Percentiles rank a stretch among this genome's conserved stretches.
phyloP scores from a whole-genome alignment of 371 early-diverging fungal genomes.

The Mortierella sp. region DNA sequence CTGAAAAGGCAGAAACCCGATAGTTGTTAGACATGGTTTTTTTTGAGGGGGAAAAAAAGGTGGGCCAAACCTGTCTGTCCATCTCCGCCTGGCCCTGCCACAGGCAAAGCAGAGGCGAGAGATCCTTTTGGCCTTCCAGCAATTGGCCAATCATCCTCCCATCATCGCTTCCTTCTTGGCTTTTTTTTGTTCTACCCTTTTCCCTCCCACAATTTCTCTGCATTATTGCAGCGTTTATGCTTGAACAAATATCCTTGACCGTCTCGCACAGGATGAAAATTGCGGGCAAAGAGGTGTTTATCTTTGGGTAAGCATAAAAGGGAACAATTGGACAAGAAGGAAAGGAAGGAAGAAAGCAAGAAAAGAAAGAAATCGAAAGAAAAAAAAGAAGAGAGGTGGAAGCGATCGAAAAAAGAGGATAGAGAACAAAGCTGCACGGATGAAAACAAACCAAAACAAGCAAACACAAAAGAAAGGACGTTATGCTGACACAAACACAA shows the following conservation, averaged over 20 bases:
- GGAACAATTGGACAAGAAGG: neutral
- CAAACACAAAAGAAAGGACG: no score
- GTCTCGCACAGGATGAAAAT: neutral
- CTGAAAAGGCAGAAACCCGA: neutral
- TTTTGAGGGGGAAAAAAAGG: neutral
- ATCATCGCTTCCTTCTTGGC: no score
- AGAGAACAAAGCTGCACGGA: neutral
- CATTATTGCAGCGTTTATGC: neutral
- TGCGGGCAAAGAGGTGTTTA: neutral
- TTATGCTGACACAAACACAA: no score
- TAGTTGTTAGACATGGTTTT: neutral
- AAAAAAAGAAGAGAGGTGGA: neutral
- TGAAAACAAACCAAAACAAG: no score
- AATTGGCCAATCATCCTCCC: neutral
- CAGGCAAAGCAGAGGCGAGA: no score
- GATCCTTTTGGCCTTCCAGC: neutral
- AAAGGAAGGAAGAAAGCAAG: neutral
- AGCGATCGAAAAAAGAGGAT: neutral
- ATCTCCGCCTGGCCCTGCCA: neutral
- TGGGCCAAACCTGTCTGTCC: neutral
- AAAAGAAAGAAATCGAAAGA: no score
- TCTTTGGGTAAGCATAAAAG: no score
- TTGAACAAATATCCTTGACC: neutral
- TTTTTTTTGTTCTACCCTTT: neutral
- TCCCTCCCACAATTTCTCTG: neutral